Base-by-base conservation (phyloP, 331 rosid species). In the Arachis monticola region DNA sequence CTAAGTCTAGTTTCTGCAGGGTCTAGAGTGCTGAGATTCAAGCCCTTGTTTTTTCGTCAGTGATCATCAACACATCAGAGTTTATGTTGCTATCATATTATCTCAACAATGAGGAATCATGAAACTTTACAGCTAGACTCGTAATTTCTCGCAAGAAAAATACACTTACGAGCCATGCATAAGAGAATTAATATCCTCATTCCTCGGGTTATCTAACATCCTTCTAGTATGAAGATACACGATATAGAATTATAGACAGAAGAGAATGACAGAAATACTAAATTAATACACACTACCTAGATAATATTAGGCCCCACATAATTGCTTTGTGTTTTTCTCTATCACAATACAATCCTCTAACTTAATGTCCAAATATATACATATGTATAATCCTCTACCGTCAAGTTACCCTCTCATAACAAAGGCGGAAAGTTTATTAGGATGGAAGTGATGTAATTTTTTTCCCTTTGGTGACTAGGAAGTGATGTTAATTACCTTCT, bases 71-170 rank as follows among this genome's bases (percentile, higher is more conserved):
- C 38, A 32, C 38, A 32, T 32, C 22, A 17, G 22, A 17, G 22
- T 17, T 64, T 11, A 17, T 17, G 22, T 17, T 17, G 22, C 22
- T 17, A 17, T 17, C 30, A 38, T 57, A 35, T 17, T 4, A 47
- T 67, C 69, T 14, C 61, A 27, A 6, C 30, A 14, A 40, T 32
- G 0, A 8, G 63, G 13, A 8, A 50, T 11, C 61, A 61, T 61
- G 22, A 17, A 60, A 57, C 13, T 56, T 67, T 13, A 27, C 58
- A 77, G 69, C 75, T 11, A 13, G 56, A 59, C 56, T 42, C 46
- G 9, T 9, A 17, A 9, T 41, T 41, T 41, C 45, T 41, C 45
- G 22, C 22, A 17, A 67, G 35, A 4, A 2, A 46, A 46, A 46
- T 4, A 2, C 50, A 8, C 50, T 46, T 46, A 46, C 4, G 45